phyloP scores from a whole-genome alignment of 371 early-diverging fungal genomes.

The Zychaea mexicana region DNA sequence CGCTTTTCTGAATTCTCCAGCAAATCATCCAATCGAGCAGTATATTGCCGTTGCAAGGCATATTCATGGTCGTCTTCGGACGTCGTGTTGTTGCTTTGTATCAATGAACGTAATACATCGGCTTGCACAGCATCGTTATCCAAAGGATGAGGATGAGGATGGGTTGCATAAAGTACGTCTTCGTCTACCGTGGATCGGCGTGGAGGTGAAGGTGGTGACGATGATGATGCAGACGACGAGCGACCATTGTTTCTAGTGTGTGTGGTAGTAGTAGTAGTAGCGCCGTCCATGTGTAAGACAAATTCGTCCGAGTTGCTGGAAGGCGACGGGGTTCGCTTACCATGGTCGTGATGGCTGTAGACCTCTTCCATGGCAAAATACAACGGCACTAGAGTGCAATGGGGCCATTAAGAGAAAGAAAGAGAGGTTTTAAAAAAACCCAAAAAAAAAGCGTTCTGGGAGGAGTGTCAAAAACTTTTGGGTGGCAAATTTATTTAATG shows the following conservation, averaged over 20 bases:
- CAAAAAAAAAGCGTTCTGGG: constrained; percentile 7
- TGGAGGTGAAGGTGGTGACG: background rate
- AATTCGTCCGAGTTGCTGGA: constrained; percentile 15
- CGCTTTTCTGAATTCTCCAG: constrained; percentile 16
- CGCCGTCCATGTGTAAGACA: constrained; percentile 12
- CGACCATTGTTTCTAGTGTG: background rate
- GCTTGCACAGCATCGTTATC: constrained; percentile 11
- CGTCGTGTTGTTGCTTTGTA: background rate
- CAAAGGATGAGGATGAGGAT: constrained; percentile 1
- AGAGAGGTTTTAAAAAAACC: too few species aligned
- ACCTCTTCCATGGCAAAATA: constrained; percentile 16
- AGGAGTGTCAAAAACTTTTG: background rate
- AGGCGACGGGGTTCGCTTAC: constrained; percentile 10
- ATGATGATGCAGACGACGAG: background rate
- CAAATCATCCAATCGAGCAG: constrained; percentile 24
- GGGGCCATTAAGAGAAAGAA: constrained; percentile 1
- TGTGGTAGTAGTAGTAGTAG: background rate
- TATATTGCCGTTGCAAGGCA: constrained; percentile 13
- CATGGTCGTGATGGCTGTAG: constrained; percentile 7
- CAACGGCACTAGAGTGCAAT: background rate
- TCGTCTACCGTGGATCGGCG: background rate
- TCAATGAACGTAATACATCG: constrained; percentile 6
- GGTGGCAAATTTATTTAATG: background rate
- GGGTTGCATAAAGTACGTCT: constrained; percentile 11
- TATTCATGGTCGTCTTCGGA: background rate